Base-by-base conservation (phyloP, 495 filamentous ascomycete genomes). In the Aspergillus wentii region DNA sequence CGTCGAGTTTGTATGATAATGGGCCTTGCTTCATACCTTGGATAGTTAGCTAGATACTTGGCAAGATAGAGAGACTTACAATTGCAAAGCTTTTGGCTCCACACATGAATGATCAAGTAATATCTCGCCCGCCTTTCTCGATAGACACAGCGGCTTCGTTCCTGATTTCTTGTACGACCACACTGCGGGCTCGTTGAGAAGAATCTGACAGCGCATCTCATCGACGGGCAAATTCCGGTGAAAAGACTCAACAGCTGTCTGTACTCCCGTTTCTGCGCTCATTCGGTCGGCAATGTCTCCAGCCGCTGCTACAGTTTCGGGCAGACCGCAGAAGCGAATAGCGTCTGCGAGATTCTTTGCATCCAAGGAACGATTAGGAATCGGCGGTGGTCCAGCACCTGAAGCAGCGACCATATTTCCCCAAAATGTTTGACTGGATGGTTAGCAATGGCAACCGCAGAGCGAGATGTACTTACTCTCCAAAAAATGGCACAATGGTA, bases 281-380 rank as follows among this genome's bases (percentile, higher is more conserved):
- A 90, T 88, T 41, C 62, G 59, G 21, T 66, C 50, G 9, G 83
- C 76, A 19, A 90, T 75, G 27, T 75, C 61, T 33, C 71, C 52
- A 4, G 79, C 83, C 2, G 74, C 77, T 19, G 62, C 40, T 28
- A 60, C 51, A 1, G 82, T 77, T 40, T 83, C 71, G 0, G 75
- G 71, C 0, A 64, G 70, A 0, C 91, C 54, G 38, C 80, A 82
- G 48, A 77, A 75, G 46, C 64, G 71, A 45, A 92, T 89, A 0
- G 80, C 86, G 8, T 82, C 76, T 10, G 76, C 80, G 2, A 87
- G 64, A 17, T 69, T 75, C 22, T 86, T 74, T 1, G 67, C 69
- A 3, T 67, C 83, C 0, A 92, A 59, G 2, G 69, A 63, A 51
- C 85, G 86, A 58, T 88, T 82, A 0, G 82, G 84, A n/a, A 89